These are phyloP conservation scores for Vaccinium darrowii DNA, from an alignment of 148 eudicot genomes.

Conservation along the genomic window DNA sequence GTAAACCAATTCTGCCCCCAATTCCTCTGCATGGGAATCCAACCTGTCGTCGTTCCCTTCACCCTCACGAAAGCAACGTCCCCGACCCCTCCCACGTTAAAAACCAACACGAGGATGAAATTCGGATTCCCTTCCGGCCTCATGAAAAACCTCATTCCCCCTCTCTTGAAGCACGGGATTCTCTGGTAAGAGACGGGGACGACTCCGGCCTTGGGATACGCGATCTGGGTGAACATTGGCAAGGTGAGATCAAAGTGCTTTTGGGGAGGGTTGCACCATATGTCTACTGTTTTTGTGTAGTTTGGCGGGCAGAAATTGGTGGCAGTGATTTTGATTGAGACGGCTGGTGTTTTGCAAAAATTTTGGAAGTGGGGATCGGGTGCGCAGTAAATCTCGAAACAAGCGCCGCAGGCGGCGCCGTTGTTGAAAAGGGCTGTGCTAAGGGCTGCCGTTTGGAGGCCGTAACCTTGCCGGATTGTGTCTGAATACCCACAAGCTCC, in stretches of 20 bases:
- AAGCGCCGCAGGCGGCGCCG: conserved; percentile 46
- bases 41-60: conserved; percentile 39
- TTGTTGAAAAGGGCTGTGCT: conserved; percentile 57
- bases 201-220: conserved; percentile 40
- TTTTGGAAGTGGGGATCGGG: conserved; percentile 22
- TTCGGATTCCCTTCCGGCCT: conserved; percentile 31
- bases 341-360: conserved; percentile 26
- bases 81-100: conserved; percentile 49
- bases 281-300: conserved; percentile 26
- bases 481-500: conserved; percentile 60
- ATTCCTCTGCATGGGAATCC: conserved; percentile 43
- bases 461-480: conserved; percentile 20
- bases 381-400: conserved; percentile 43
- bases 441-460: conserved; percentile 36
- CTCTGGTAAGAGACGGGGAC: conserved; percentile 35
- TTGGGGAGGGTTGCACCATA: conserved; percentile 50
- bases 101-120: conserved; percentile 43
- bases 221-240: conserved; percentile 44
- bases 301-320: conserved; percentile 32
- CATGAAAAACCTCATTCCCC: conserved; percentile 46
- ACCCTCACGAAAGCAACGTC: conserved; percentile 30
- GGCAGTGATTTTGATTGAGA: conserved; percentile 20
- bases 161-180: conserved; percentile 32
- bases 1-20: conserved; percentile 56
- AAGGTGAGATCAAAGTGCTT: conserved; percentile 38